Evolutionary conservation across 768 basidiomycete genomes (phyloP), one percentile per base, ranked within the genome.

Genomic region (Pleurotus citrinopileatus): DNA sequence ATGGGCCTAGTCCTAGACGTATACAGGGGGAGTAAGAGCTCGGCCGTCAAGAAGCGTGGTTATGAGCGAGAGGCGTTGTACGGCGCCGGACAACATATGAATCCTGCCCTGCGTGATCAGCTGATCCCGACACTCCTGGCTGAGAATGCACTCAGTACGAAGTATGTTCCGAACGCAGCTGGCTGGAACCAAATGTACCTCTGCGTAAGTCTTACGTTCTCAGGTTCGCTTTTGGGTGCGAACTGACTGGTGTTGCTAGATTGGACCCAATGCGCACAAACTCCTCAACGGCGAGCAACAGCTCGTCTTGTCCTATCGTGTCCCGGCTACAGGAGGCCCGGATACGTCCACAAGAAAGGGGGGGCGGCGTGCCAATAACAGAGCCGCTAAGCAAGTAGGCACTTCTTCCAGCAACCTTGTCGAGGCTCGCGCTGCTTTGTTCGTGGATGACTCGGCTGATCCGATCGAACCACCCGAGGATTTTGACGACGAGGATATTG

Each of bases 1-100:
- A n/a, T 68, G 82, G 46, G 64, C 70, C 20, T 81, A 84, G 40
- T 86, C 56, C 75, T 80, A 32, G 77, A 78, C 26, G 78, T 87
- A 17, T 84, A 89, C 69, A 76, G 80, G 17, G 94, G 94, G 2
- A 75, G 79, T 38, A 83, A 80, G 43, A 72, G 66, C 22, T 61
- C 65, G 45, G 73, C 72, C 15, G 72, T 81, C 57, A 71, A 65
- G 55, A 73, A 73, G 53, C 81, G 74, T 46, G 74, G 77, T 28
- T 73, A 80, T 56, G 74, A 82, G 54, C 56, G 69, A 32, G 67
- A 83, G 38, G 59, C 74, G 3, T 61, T 71, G 25, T 84, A 81
- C 59, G 92, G 87, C 0, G 73, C 73, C 1, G 82, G 83, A 26
- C 74, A 74, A 59, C 60, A 76, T 8, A 59, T 86, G 38, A 66